Evolutionary conservation across 768 basidiomycete genomes (phyloP).

Genomic region (Peribolospora kevripleyi): DNA sequence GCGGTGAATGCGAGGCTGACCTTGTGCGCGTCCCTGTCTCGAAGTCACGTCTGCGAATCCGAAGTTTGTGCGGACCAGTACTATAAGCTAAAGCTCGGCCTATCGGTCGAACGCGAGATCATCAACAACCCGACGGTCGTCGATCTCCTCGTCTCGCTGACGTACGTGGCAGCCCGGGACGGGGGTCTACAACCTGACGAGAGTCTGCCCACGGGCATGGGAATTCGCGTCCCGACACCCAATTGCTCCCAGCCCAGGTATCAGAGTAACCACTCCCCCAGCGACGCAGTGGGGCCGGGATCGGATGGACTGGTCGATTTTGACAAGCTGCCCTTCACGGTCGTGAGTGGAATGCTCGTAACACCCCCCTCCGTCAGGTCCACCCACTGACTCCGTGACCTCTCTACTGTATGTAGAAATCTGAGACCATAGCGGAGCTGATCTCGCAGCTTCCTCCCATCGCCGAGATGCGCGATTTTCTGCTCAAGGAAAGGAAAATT

Average conservation of each 20-base stretch:
- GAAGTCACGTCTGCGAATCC: background rate
- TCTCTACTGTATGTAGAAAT: too few species aligned
- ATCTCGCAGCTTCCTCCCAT: too few species aligned
- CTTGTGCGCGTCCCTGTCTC: background rate
- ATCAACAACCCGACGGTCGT: slow-evolving; percentile 14
- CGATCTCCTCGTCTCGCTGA: slow-evolving; percentile 5
- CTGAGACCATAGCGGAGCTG: too few species aligned
- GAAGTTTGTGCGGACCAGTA: slow-evolving; percentile 31
- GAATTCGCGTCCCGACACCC: slow-evolving; percentile 29
- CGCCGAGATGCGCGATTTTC: too few species aligned
- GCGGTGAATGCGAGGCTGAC: background rate
- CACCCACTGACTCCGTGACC: too few species aligned
- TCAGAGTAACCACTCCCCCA: too few species aligned
- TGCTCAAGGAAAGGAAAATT: too few species aligned
- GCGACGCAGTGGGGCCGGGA: too few species aligned
- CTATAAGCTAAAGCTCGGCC: slow-evolving; percentile 51
- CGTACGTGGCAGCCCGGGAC: background rate
- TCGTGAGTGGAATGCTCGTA: too few species aligned
- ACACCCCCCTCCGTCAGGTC: too few species aligned
- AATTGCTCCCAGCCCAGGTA: slow-evolving; percentile 32
- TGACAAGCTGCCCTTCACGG: too few species aligned
- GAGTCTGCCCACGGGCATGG: background rate
- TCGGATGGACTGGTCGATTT: too few species aligned
- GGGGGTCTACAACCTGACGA: background rate
- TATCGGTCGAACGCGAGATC: slow-evolving; percentile 50